Evolutionary conservation across 164 flowering plant species (phyloP), one percentile per base, ranked within the genome.

Genomic region (Chloranthus sessilifolius): DNA sequence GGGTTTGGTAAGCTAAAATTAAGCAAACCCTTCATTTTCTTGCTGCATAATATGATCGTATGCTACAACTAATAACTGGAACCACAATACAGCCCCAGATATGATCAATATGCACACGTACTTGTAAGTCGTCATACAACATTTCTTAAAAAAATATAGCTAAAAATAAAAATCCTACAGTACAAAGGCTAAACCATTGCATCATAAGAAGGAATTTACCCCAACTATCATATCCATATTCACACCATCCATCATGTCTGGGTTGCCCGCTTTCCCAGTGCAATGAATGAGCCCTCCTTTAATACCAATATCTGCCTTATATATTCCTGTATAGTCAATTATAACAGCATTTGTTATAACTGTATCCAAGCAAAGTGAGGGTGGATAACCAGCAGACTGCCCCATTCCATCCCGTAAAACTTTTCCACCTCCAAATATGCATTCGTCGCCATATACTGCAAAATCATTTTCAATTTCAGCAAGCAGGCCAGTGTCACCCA

Each of bases 361-460:
- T 39, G 89, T 78, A 58, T 92, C 99, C 53, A 88, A 62, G 61
- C 78, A 82, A 16, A 57, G 64, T 47, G 59, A 52, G 16, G 78
- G 46, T 44, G 58, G 35, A 64, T 71, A 68, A 23, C 91, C 95
- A 63, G 76, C 69, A 30, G 85, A 75, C 75, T 86, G 97, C 16
- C 99, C 99, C 97, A 86, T 82, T 52, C 97, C 97, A 58, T 94
- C 97, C 56, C 97, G 76, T 50, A 94, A 43, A 54, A 89, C 99
- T 75, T 94, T 94, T 53, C 99, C 99, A 58, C 99, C 97, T 52
- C 99, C 97, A 77, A 94, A 94, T 21, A 86, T 80, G 66, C 95
- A 82, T 68, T 94, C 99, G 67, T 94, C 99, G 17, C 99, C 99
- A 71, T 89, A 82, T 37, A 78, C 71, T 52, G 92, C 70, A 74